Percentiles rank a stretch among this genome's conserved stretches.
phyloP scores from a whole-genome alignment of 176 grass and related monocot genomes.

The Chrysopogon serrulatus region DNA sequence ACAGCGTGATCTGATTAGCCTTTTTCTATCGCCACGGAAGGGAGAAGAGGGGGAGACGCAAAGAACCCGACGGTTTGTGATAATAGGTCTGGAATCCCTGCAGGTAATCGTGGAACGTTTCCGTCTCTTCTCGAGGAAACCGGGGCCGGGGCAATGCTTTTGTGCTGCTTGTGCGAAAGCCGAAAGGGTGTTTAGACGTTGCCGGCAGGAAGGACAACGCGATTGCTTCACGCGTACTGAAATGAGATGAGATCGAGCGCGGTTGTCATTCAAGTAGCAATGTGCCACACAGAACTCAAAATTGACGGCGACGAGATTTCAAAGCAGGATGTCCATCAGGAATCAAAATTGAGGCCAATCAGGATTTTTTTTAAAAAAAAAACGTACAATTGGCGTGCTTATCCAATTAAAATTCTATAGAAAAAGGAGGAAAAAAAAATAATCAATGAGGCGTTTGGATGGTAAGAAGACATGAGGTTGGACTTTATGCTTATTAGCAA shows the following conservation, averaged over 20 bases:
- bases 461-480: too few relatives aligned
- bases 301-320: background rate
- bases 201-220: background rate
- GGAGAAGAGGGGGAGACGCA: background rate
- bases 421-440: too few relatives aligned
- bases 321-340: too few relatives aligned
- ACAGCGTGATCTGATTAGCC: background rate
- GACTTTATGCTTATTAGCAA: too few relatives aligned
- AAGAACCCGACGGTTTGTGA: background rate
- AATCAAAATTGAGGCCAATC: too few relatives aligned
- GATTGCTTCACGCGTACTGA: background rate
- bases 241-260: background rate
- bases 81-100: background rate
- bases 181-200: background rate
- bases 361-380: too few relatives aligned
- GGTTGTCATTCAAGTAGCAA: background rate
- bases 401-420: too few relatives aligned
- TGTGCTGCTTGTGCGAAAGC: background rate
- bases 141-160: background rate
- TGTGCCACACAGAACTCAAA: too few relatives aligned
- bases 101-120: background rate
- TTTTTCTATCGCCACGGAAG: background rate
- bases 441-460: too few relatives aligned
- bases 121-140: slow-evolving; percentile 1
- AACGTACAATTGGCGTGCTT: too few relatives aligned